Percentiles rank a stretch among this genome's conserved stretches.
These are phyloP conservation scores for Talaromyces sp. DNA, from an alignment of 2,329 filamentous ascomycete species.

Conservation along the genomic window DNA sequence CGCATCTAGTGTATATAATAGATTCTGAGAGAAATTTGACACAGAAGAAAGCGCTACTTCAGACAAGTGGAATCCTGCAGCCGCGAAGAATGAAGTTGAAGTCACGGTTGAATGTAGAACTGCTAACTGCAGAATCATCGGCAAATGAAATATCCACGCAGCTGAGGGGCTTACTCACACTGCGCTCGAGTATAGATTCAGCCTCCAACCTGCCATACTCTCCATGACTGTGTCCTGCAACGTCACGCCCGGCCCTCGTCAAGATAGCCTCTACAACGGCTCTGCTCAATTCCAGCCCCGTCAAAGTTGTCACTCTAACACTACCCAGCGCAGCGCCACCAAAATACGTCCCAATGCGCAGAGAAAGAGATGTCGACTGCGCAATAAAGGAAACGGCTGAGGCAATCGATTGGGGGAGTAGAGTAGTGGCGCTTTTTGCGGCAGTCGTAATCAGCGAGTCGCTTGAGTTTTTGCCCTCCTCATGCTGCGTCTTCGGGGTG, in stretches of 20 bases:
- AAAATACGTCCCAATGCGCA: slow-evolving; percentile 41
- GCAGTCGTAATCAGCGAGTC: slow-evolving; percentile 16
- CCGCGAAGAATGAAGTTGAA: slow-evolving; percentile 44
- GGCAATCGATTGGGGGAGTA: slow-evolving; percentile 41
- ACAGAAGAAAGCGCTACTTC: slow-evolving; percentile 41
- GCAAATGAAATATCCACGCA: slow-evolving; percentile 11
- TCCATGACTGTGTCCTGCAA: slow-evolving; percentile 45
- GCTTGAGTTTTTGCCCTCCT: not conserved
- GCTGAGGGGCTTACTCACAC: slow-evolving; percentile 30
- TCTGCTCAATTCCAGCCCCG: slow-evolving; percentile 41
- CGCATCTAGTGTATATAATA: slow-evolving; percentile 43
- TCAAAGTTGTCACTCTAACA: slow-evolving; percentile 41
- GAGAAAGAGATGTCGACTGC: slow-evolving; percentile 42
- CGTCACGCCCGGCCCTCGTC: slow-evolving; percentile 41
- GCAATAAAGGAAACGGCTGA: slow-evolving; percentile 41
- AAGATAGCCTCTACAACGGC: slow-evolving; percentile 43
- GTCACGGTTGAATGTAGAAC: slow-evolving; percentile 42
- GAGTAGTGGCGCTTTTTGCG: slow-evolving; percentile 30
- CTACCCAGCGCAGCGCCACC: slow-evolving; percentile 42
- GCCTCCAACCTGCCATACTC: slow-evolving; percentile 38
- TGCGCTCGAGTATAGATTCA: slow-evolving; percentile 42
- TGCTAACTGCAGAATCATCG: slow-evolving; percentile 30
- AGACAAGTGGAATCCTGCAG: slow-evolving; percentile 43
- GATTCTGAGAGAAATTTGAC: slow-evolving; percentile 39
- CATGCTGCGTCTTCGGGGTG: not conserved